A percentile compares a stretch with the other conserved stretches of the same genome.
Evolutionary conservation across 768 basidiomycete species (phyloP).

Genomic region (Daedaleopsis sinensis): DNA sequence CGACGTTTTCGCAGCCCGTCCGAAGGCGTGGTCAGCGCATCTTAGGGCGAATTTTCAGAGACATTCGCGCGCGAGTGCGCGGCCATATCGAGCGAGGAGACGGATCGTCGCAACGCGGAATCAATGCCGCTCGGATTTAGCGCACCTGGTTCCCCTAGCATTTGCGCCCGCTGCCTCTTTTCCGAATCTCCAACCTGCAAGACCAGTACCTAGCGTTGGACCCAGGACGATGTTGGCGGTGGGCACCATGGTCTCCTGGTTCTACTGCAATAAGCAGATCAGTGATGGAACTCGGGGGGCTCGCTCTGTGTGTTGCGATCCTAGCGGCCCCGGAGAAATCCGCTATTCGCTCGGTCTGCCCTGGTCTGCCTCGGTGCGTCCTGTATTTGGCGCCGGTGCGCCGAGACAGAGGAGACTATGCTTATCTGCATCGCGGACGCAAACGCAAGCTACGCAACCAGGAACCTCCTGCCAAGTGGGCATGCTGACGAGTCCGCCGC

Average conservation of each 20-base stretch:
- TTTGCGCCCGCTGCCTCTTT: background rate
- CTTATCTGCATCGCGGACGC: background rate
- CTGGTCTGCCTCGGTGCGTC: no score
- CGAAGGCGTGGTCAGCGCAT: background rate
- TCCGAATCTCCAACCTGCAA: background rate
- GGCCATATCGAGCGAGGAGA: slow-evolving; percentile 3
- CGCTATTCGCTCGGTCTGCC: background rate
- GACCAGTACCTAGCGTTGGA: background rate
- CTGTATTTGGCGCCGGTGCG: background rate
- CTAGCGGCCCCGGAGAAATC: background rate
- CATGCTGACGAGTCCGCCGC: background rate
- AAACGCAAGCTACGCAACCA: background rate
- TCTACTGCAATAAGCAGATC: background rate
- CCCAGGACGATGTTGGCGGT: no score
- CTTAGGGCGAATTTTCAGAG: background rate
- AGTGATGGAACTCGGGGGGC: background rate
- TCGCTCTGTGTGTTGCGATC: background rate
- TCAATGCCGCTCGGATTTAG: background rate
- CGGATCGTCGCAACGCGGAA: slow-evolving; percentile 12
- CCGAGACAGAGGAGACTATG: background rate
- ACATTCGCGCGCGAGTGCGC: background rate
- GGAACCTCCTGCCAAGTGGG: no score
- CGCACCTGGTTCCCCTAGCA: background rate
- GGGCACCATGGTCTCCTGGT: no score
- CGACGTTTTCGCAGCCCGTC: slow-evolving; percentile 14